Base-by-base conservation (phyloP, 75 land plant species). In the Isoetes taiwanensis region DNA sequence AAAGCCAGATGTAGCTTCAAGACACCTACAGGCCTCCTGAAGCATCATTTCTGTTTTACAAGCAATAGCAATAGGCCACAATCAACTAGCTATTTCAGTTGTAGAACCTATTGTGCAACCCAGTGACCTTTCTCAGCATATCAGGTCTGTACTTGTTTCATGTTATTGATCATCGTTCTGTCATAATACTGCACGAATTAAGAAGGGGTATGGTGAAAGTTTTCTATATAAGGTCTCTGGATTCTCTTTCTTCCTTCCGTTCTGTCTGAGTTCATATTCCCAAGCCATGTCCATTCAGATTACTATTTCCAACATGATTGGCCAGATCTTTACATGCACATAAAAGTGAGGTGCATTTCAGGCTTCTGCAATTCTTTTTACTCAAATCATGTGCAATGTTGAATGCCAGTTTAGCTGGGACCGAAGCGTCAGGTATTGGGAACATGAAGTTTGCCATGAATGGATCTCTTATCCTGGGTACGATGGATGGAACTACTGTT, bases 391-490 rank as follows among this genome's bases (percentile, higher is more conserved):
- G 4, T 21, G 37, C 30, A 23, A 27, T 8, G 10, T 55, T 5
- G 8, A 10, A 16, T 25, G 42, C 50, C 69, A 84, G 88, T 71
- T 80, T 85, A 39, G 86, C 80, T 17, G 82, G 90, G 6, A 75
- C 64, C 56, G 90, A 85, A 66, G 90, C 85, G 40, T 78, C 77
- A 27, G 85, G 90, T 30, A 85, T 82, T 26, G 60, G 85, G 32
- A 68, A 66, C 58, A 85, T 85, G 90, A 85, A 85, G 50, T 85
- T 81, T 66, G 59, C 80, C 33, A 81, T 85, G 85, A 85, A 85
- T 62, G 90, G 90, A 5, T 78, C 85, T 65, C 64, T 85, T 21
- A 60, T 85, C 38, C 57, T 85, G 54, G 90, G 76, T 19, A 76
- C 85, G 24, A 48, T 66, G 28, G 85, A 78, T 71, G 90, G 90